Base-by-base conservation (phyloP, 1,284 basidiomycete species). In the Papiliotrema flavescens region DNA sequence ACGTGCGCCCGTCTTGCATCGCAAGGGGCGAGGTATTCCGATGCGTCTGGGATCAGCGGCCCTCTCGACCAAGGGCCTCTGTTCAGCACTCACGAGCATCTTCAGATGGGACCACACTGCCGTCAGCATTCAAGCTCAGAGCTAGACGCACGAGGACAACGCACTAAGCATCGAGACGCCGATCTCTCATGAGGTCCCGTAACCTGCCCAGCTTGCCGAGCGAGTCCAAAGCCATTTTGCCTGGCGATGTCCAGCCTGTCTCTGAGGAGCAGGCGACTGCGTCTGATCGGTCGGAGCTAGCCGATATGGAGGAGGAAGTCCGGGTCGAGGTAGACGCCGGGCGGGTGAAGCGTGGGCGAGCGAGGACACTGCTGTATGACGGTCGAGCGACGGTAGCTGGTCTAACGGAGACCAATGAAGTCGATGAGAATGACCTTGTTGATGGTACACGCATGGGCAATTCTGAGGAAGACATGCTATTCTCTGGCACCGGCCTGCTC, bases 1-100 rank as follows among this genome's bases (percentile, higher is more conserved):
- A 97, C 89, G 77, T 84, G 96, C 0, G 84, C 88, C 24, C 94
- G 81, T 44, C 93, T 81, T 53, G 89, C 81, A 75, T 97, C 93
- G 60, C 87, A 89, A 28, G 83, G 80, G 0, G 90, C 89, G 32
- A 87, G 82, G 75, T 96, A 96, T 74, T 97, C 94, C 75, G 90
- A 93, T 14, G 83, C 86, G 77, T 98, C 93, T 88, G 72, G 3
- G 36, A 17, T 50, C 13, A 43, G 44, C 40, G 5, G 3, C 7
- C 43, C 17, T 26, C 24, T 13, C 7, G 23, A 3, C 24, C 22
- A 20, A 32, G 17, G 9, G 23, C 22, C 15, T 49, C 19, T 37
- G 14, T 34, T 20, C 28, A 32, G 28, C 28, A 80, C 87, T 71
- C 76, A 88, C 90, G 90, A 70, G 90, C 88, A 75, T 93, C 90